phyloP scores from a whole-genome alignment of 78 protist species.

The Dictyostelium brefeldianum region DNA sequence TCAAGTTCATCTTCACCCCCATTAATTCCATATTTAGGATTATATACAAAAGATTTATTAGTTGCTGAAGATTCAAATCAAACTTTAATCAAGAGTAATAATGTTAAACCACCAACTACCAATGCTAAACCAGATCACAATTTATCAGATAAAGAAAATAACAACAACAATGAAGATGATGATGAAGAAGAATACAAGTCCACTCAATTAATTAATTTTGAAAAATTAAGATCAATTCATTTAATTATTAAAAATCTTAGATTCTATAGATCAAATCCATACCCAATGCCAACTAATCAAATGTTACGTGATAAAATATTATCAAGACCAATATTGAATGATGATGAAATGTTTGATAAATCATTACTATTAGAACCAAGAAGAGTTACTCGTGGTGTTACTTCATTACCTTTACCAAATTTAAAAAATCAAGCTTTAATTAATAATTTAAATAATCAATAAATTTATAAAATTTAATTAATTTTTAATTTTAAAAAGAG shows the following conservation, averaged over 20 bases:
- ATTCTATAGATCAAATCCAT: slow-evolving; percentile 4
- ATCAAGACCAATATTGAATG: slow-evolving; percentile 51
- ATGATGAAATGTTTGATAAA: slow-evolving; percentile 78
- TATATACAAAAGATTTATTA: slow-evolving; percentile 59
- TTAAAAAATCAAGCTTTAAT: not conserved
- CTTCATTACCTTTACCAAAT: not conserved
- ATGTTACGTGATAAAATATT: not conserved
- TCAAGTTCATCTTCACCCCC: slow-evolving; percentile 15
- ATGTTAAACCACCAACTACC: not conserved
- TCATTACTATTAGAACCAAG: slow-evolving; percentile 63
- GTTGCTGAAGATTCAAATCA: slow-evolving; percentile 27
- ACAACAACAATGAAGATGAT: not conserved
- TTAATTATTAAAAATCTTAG: slow-evolving; percentile 9
- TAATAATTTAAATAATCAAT: not conserved
- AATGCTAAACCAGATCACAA: not conserved
- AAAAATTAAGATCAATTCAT: slow-evolving; percentile 57
- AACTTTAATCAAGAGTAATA: slow-evolving; percentile 13
- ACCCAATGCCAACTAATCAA: slow-evolving; percentile 34
- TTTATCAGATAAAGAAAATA: not conserved
- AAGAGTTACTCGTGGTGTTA: not conserved
- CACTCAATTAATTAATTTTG: slow-evolving; percentile 35
- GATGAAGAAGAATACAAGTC: not conserved
- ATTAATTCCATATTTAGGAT: slow-evolving; percentile 61
- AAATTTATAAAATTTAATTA: no score
- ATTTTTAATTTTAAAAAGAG: not conserved